Conservation (phyloP, 1,139 yeast genomes). For the Yarrowia galli region DNA sequence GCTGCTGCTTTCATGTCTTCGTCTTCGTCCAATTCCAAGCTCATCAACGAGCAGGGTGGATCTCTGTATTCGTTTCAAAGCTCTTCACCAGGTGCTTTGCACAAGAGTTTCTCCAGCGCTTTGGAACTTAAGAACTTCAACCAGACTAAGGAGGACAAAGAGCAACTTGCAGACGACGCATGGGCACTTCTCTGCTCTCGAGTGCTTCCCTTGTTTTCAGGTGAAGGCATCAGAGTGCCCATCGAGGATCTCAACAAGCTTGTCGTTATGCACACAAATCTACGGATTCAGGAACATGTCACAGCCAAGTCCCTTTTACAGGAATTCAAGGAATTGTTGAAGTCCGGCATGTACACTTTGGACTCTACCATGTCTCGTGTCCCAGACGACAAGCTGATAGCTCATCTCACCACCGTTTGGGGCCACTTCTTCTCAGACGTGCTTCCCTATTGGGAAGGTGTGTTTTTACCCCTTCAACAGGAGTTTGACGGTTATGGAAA, state of each 20-base stretch:
- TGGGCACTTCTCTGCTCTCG: constrained; percentile 58
- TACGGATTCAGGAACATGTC: constrained; percentile 55
- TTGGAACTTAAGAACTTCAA: constrained; percentile 49
- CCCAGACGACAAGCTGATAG: constrained; percentile 47
- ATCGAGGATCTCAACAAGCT: constrained; percentile 64
- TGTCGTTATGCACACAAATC: constrained; percentile 57
- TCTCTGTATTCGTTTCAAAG: constrained; percentile 59
- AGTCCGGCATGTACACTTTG: constrained; percentile 55
- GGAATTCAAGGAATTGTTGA: constrained; percentile 58
- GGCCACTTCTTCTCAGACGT: constrained; percentile 60
- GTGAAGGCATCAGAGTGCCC: constrained; percentile 59
- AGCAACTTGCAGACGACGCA: constrained; percentile 57
- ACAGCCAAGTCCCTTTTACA: constrained; percentile 53
- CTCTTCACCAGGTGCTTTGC: constrained; percentile 50
- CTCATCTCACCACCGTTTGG: constrained; percentile 57
- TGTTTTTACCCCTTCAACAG: constrained; percentile 64
- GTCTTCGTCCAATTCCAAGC: constrained; percentile 58
- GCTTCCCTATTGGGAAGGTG: constrained; percentile 64
- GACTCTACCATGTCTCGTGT: constrained; percentile 49
- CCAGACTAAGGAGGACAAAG: constrained; percentile 54
- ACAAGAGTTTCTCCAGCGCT: constrained; percentile 48
- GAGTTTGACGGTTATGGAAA: constrained; percentile 57
- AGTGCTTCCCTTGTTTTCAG: constrained; percentile 58
- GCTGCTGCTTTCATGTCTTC: constrained; percentile 54
- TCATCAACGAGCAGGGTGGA: constrained; percentile 55